These are phyloP conservation scores for Terfezia claveryi DNA, from an alignment of 495 filamentous ascomycete genomes.

Conservation along the genomic window DNA sequence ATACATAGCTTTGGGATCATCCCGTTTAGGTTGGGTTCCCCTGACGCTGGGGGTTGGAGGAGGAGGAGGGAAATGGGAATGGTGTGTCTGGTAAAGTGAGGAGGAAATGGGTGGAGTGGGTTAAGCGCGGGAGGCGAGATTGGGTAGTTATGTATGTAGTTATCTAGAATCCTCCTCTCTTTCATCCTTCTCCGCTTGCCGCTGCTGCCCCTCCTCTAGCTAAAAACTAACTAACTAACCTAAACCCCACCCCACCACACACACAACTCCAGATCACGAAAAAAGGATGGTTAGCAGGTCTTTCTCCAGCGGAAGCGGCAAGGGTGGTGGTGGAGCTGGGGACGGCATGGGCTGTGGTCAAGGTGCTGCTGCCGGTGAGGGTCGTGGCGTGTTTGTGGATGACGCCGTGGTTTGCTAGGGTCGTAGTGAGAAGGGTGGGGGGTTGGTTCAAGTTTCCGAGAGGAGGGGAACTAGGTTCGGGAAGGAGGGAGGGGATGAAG, in stretches of 20 bases:
- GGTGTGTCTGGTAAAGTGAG: neutral
- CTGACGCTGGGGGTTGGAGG: conserved; percentile 22
- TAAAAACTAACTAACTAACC: neutral
- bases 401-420: conserved; percentile 77
- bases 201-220: no score
- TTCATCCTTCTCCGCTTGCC: no score
- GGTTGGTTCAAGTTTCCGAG: neutral
- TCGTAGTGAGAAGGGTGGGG: neutral
- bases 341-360: conserved; percentile 73
- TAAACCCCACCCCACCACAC: no score
- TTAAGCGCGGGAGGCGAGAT: conserved; percentile 10
- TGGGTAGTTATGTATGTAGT: conserved; percentile 14
- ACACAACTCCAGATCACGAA: conserved; percentile 4
- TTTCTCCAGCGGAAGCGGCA: conserved; percentile 25
- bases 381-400: conserved; percentile 60
- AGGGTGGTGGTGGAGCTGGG: conserved; percentile 32
- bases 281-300: conserved; percentile 22
- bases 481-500: neutral
- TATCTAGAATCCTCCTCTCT: no score
- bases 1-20: conserved; percentile 33
- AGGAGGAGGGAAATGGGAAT: conserved; percentile 14
- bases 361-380: conserved; percentile 55
- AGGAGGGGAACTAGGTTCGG: neutral
- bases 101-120: neutral
- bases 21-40: conserved; percentile 32